Conservation (phyloP, 2,329 filamentous ascomycete species). For the Trichoderma cornu-damae region DNA sequence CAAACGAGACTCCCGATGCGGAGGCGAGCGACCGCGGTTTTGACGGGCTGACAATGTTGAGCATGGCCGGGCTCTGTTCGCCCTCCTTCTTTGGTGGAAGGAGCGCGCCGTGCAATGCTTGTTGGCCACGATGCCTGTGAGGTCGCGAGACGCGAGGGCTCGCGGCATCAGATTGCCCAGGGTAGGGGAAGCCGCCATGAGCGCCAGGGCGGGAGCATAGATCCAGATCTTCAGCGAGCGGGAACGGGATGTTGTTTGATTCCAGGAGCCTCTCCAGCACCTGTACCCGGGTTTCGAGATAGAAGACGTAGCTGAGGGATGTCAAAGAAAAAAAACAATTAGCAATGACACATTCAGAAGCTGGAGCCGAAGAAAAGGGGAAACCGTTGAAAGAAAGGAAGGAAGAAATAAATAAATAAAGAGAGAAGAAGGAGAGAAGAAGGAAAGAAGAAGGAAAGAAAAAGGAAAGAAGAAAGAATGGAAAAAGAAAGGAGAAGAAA, state of each 20-base stretch:
- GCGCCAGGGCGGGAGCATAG: conserved; percentile 48
- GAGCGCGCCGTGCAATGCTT: conserved; percentile 33
- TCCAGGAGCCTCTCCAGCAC: conserved; percentile 75
- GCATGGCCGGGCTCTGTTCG: conserved; percentile 46
- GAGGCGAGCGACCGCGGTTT: conserved; percentile 79
- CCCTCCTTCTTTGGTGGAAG: conserved; percentile 29
- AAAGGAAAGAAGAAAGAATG: no score
- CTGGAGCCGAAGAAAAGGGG: no score
- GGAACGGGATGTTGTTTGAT: conserved; percentile 65
- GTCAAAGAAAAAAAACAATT: conserved; percentile 21
- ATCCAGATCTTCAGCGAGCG: conserved; percentile 66
- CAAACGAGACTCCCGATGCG: conserved; percentile 88
- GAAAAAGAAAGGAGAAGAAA: no score
- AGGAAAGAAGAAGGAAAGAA: no score
- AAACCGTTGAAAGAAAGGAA: no score
- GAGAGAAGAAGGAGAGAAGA: no score
- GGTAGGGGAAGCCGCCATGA: conserved; percentile 33
- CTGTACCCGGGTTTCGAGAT: conserved; percentile 79
- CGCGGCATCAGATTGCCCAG: conserved; percentile 31
- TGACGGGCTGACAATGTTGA: conserved; percentile 70
- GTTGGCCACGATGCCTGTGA: conserved; percentile 30
- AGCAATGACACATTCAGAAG: conserved; percentile 20
- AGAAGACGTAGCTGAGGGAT: conserved; percentile 76
- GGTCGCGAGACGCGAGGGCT: conserved; percentile 26
- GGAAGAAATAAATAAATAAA: no score